These are phyloP conservation scores for Colletotrichum sp. DNA, from an alignment of 2,329 filamentous ascomycete species.

Conservation along the genomic window DNA sequence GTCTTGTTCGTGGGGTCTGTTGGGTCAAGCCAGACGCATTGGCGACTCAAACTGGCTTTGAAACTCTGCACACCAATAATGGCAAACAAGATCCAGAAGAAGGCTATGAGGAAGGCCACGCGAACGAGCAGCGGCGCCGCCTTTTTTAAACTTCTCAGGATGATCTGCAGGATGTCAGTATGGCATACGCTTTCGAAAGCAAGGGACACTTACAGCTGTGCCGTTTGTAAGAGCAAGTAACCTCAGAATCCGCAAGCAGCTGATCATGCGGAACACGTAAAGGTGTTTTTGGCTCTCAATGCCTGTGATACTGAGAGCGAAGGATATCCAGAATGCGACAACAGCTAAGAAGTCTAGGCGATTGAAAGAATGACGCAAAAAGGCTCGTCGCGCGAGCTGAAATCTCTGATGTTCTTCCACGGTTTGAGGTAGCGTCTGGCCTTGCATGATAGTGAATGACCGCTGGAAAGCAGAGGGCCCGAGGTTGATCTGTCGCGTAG, in stretches of 20 bases:
- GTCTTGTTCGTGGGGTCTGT: conserved; percentile 57
- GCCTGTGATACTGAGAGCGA: conserved; percentile 72
- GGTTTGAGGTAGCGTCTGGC: conserved; percentile 64
- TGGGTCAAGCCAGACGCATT: conserved; percentile 80
- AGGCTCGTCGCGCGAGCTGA: conserved; percentile 88
- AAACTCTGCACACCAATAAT: conserved; percentile 98
- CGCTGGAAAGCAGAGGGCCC: conserved; percentile 73
- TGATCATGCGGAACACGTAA: conserved; percentile 95
- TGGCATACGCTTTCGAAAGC: too few relatives aligned
- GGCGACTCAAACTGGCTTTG: conserved; percentile 79
- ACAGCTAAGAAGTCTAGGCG: conserved; percentile 94
- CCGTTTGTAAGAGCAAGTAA: conserved; percentile 92
- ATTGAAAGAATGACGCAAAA: conserved; percentile 94
- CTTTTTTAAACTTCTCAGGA: conserved; percentile 93
- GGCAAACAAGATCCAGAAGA: conserved; percentile 97
- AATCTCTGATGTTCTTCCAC: conserved; percentile 80
- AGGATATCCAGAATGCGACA: conserved; percentile 93
- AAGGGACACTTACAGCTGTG: conserved; percentile 71
- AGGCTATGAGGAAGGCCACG: conserved; percentile 91
- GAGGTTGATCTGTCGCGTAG: conserved; percentile 49
- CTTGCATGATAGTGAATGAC: conserved; percentile 78
- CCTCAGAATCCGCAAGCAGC: conserved; percentile 89
- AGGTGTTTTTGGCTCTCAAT: conserved; percentile 74
- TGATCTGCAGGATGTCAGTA: conserved; percentile 64
- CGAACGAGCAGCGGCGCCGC: conserved; percentile 90